Evolutionary conservation across 768 basidiomycete species (phyloP), one percentile per base, ranked within the genome.

Genomic region (Austroboletus festivus): DNA sequence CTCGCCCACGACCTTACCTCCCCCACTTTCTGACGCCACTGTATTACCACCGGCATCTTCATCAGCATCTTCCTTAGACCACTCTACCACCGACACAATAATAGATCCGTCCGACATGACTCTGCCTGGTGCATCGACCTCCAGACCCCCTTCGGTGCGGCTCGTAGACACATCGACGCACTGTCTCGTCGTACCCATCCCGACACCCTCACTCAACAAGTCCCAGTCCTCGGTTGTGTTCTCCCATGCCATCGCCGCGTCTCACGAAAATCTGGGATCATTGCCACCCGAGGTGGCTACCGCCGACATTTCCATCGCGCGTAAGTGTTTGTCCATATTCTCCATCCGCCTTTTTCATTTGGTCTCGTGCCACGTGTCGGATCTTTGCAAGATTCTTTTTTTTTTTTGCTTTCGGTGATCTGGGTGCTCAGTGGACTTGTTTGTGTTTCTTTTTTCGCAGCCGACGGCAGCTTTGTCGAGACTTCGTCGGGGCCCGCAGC

Each of bases 401-500:
- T 13, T 30, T 13, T 30, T 19, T 42, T 8, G 23, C 30, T 22
- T 28, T 38, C 11, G 21, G n/a, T n/a, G n/a, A n/a, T n/a, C n/a
- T n/a, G n/a, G n/a, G n/a, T n/a, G n/a, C n/a, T n/a, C n/a, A n/a
- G n/a, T n/a, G n/a, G n/a, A n/a, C 28, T 28, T 28, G 28, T 28
- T 5, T 12, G 28, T 28, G 28, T 28, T 28, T 28, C 7, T 28
- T 28, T 28, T 28, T 28, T 28, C n/a, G n/a, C 77, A 79, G 89
- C 78, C 56, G 86, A 92, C 61, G 82, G 81, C 48, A 85, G 74
- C 37, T 92, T 85, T 62, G 80, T 91, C 19, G 89, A 93, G 60
- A 91, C 87, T 2, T 79, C 88, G 5, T 88, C 84, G 44, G 87
- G 82, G 3, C 73, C 76, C 13, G 87, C 85, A 23, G 89, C 89